Conservation (phyloP, 768 basidiomycete species). For the Suillus variegatus region DNA sequence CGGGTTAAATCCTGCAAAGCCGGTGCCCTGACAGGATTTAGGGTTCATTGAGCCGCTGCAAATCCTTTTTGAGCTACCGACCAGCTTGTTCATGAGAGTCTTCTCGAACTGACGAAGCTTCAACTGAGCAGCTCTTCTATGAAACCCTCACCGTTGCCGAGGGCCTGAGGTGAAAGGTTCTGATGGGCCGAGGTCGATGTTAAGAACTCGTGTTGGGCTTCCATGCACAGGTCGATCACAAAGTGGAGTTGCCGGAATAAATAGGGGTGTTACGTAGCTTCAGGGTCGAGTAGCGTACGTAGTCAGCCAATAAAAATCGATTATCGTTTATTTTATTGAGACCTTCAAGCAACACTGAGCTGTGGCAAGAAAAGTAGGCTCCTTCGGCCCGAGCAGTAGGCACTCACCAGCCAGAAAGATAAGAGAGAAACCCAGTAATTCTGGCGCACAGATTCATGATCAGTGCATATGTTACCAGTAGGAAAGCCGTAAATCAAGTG, state of each 20-base stretch:
- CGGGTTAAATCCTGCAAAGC: neutral
- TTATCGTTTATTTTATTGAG: neutral
- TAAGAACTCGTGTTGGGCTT: neutral
- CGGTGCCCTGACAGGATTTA: neutral
- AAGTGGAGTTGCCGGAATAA: neutral
- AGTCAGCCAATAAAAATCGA: too few species aligned
- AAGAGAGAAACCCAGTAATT: too few species aligned
- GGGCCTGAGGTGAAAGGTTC: neutral
- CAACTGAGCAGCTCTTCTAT: neutral
- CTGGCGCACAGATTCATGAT: neutral
- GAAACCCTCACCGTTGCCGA: neutral
- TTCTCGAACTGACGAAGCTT: neutral
- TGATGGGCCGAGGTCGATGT: neutral
- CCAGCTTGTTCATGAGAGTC: neutral
- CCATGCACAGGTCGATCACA: neutral
- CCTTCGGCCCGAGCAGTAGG: neutral
- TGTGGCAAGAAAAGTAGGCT: neutral
- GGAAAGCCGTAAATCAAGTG: neutral
- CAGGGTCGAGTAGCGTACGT: too few species aligned
- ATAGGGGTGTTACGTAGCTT: neutral
- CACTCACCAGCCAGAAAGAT: neutral
- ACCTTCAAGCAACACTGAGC: neutral
- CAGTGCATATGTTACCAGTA: neutral
- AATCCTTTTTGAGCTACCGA: neutral
- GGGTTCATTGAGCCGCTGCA: neutral